Evolutionary conservation across 2,329 filamentous ascomycete genomes (phyloP).

Genomic region (Hypoxylon sp.): DNA sequence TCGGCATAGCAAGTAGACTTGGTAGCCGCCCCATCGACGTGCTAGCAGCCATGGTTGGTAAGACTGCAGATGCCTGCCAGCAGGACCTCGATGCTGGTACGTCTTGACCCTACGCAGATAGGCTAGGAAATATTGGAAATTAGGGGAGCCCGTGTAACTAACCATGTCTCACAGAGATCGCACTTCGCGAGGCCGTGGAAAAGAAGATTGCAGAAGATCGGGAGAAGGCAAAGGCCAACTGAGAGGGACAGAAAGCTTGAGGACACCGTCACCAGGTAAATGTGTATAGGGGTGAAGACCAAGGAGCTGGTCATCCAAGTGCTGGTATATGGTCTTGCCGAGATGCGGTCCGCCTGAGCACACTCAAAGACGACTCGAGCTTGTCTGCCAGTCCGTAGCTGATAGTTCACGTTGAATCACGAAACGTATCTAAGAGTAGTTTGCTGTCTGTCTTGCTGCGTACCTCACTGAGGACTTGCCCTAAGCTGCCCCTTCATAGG

Average conservation of each 20-base stretch:
- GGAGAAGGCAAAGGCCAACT: neutral
- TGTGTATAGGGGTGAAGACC: neutral
- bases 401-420: neutral
- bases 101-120: neutral
- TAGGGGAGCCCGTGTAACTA: neutral
- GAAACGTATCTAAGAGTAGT: neutral
- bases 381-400: neutral
- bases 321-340: neutral
- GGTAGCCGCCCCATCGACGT: conserved; percentile 20
- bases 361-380: neutral
- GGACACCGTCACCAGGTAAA: too few species aligned
- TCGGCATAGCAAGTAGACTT: conserved; percentile 13
- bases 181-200: conserved; percentile 13
- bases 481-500: too few species aligned
- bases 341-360: neutral
- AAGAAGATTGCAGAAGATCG: conserved; percentile 7
- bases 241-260: neutral
- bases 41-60: conserved; percentile 26
- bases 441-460: neutral
- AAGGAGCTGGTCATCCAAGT: neutral
- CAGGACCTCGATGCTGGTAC: conserved; percentile 22
- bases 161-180: conserved; percentile 13
- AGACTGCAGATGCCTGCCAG: conserved; percentile 23
- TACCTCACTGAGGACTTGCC: neutral
- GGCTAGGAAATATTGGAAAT: neutral